Evolutionary conservation across 768 basidiomycete genomes (phyloP).

Genomic region (Coprinopsis marcescibilis): DNA sequence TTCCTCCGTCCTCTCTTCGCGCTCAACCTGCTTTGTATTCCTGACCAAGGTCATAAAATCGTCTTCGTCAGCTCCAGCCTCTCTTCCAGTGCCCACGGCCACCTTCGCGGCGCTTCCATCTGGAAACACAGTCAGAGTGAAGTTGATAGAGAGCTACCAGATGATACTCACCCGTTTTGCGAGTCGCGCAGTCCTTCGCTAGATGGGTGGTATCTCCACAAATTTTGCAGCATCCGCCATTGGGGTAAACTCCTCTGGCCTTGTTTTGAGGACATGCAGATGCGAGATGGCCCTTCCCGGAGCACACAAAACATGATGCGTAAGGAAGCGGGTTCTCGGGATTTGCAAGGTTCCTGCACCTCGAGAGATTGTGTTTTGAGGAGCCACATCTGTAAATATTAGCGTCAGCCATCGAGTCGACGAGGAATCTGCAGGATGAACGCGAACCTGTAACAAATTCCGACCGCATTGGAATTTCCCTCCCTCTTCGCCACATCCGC

Average conservation of each 20-base stretch:
- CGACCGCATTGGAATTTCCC: slow-evolving; percentile 27
- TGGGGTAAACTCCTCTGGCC: slow-evolving; percentile 79
- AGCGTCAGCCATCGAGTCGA: neutral
- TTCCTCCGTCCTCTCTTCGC: slow-evolving; percentile 47
- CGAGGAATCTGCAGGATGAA: neutral
- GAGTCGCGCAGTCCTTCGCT: slow-evolving; percentile 72
- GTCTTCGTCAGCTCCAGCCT: slow-evolving; percentile 86
- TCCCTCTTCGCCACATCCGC: slow-evolving; percentile 14
- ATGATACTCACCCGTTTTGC: slow-evolving; percentile 46
- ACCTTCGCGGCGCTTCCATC: slow-evolving; percentile 29
- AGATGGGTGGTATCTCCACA: slow-evolving; percentile 84
- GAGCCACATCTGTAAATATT: slow-evolving; percentile 66
- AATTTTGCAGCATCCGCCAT: slow-evolving; percentile 86
- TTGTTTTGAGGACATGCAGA: slow-evolving; percentile 78
- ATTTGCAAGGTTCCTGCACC: slow-evolving; percentile 63
- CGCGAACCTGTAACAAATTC: slow-evolving; percentile 68
- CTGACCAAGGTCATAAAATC: slow-evolving; percentile 85
- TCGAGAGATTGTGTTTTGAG: slow-evolving; percentile 68
- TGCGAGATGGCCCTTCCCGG: slow-evolving; percentile 77
- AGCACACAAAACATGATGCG: slow-evolving; percentile 91
- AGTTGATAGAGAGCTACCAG: neutral
- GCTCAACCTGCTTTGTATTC: slow-evolving; percentile 51
- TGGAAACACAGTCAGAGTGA: slow-evolving; percentile 22
- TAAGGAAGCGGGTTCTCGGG: slow-evolving; percentile 69
- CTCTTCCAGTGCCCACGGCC: slow-evolving; percentile 41